These are phyloP conservation scores for Sporisorium sorghi DNA, from an alignment of 1,284 basidiomycete species.

Conservation along the genomic window DNA sequence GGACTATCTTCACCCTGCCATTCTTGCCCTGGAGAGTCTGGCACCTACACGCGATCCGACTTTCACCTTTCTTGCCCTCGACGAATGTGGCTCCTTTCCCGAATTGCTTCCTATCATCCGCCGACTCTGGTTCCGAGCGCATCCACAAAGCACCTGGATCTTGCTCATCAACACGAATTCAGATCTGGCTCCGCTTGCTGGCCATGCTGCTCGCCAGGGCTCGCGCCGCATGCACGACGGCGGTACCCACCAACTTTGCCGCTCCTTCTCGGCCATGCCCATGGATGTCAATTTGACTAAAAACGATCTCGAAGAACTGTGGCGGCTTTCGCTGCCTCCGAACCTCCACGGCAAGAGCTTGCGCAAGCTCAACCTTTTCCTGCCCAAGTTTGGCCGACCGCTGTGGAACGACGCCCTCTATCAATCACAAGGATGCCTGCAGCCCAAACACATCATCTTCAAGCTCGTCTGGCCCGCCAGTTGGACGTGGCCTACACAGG, in stretches of 20 bases:
- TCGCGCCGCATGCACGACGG: background rate
- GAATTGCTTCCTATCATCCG: background rate
- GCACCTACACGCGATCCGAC: background rate
- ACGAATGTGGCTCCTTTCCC: background rate
- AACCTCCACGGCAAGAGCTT: background rate
- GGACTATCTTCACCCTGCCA: background rate
- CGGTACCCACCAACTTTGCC: background rate
- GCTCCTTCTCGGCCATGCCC: background rate
- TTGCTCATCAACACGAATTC: background rate
- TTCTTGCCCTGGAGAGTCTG: background rate
- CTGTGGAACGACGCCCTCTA: conserved; percentile 8
- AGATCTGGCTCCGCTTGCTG: background rate
- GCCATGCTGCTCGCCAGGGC: background rate
- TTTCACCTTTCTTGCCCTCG: background rate
- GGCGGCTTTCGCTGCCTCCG: background rate
- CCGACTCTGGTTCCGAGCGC: background rate
- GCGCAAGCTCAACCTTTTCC: background rate
- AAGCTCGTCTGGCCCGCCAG: background rate
- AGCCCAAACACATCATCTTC: background rate
- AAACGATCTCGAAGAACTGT: background rate
- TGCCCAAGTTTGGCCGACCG: conserved; percentile 6
- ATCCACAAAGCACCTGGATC: background rate
- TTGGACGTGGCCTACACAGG: background rate
- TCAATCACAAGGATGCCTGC: background rate
- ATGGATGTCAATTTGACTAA: background rate